Evolutionary conservation across 129 eudicot genomes (phyloP), one percentile per base, ranked within the genome.

Genomic region (Centaurea solstitialis): DNA sequence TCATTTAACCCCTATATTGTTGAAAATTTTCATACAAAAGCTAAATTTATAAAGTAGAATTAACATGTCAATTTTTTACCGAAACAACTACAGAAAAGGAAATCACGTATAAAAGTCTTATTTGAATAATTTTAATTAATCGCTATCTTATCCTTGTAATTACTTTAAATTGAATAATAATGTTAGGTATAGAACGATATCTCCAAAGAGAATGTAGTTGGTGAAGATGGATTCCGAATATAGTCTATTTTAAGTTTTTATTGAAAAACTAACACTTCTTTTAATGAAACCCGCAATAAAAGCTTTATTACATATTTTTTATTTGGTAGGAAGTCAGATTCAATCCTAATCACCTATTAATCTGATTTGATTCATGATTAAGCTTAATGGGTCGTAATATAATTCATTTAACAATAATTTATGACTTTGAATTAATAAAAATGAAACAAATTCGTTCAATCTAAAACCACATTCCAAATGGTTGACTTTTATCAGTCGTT

Each of bases 161-260:
- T 53, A 53, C 64, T 53, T 50, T 50, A 50, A 4, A 0, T 53
- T 2, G 21, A 53, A 53, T 53, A 53, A 53, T 53, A 53, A 15
- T 18, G 21, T 67, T 77, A 17, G 74, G 81, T 77, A 43, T 26
- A 15, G 21, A 77, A 67, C 66, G 73, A 39, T 39, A 39, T 39
- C 35, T 13, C 17, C 69, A 26, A 23, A 77, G 18, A 67, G 67
- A 67, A 77, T 77, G 81, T 68, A 41, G 81, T 77, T 39, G 81
- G 45, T 67, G 26, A 66, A 67, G 24, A 24, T 53, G 21, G 64
- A 53, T 17, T 15, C 64, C 9, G 21, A 53, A 53, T 53, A 2
- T 53, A 0, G 18, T 53, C 20, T 17, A n/a, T 53, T 26, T 26
- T 26, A 26, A 26, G 30, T 53, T 53, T 53, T 53, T 15, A 53